Conservation (phyloP, 306 rosid genomes). For the Corylus heterophylla region DNA sequence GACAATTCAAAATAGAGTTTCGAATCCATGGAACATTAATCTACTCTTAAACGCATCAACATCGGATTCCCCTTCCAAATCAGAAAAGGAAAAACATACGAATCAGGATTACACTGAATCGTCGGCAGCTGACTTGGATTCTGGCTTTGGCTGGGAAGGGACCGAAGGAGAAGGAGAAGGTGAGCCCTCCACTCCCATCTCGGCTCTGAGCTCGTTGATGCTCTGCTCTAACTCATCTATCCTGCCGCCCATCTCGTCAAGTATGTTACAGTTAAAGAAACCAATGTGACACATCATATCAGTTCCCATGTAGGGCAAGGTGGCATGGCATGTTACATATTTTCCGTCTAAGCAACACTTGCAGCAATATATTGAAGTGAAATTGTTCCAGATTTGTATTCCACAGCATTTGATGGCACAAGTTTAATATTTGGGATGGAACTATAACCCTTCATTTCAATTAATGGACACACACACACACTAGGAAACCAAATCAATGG, state of each 20-base stretch:
- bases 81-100: not conserved
- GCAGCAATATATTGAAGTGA: not conserved
- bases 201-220: constrained; percentile 46
- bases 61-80: not conserved
- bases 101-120: constrained; percentile 22
- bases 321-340: no score
- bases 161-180: constrained; percentile 29
- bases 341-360: not conserved
- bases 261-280: constrained; percentile 40
- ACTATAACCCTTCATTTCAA: not conserved
- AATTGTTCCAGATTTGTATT: not conserved
- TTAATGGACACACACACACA: not conserved
- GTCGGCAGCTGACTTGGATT: constrained; percentile 30
- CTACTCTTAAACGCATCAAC: not conserved
- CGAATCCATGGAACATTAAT: constrained; percentile 15
- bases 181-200: constrained; percentile 46
- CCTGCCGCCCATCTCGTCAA: constrained; percentile 55
- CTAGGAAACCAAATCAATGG: not conserved
- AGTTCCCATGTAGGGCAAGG: not conserved
- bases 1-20: not conserved
- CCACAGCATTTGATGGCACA: not conserved
- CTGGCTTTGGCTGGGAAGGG: constrained; percentile 26
- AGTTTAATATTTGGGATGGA: not conserved
- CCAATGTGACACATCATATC: not conserved
- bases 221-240: constrained; percentile 53